phyloP scores from a whole-genome alignment of 2,329 filamentous ascomycete species.

The Epichloe elymi region DNA sequence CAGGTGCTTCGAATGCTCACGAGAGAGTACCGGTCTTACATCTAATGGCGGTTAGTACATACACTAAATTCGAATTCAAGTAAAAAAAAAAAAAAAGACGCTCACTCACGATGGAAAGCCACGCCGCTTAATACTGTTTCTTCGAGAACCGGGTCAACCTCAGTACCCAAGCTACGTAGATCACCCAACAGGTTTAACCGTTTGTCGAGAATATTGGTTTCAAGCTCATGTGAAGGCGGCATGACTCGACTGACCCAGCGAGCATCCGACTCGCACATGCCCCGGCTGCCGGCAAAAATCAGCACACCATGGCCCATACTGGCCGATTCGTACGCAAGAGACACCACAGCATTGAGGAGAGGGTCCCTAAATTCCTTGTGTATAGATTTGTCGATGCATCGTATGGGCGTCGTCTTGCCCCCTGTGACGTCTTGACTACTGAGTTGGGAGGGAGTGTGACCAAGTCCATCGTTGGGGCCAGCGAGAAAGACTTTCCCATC shows the following conservation, averaged over 20 bases:
- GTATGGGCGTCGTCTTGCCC: slow-evolving; percentile 25
- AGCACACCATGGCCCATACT: slow-evolving; percentile 56
- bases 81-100: not conserved
- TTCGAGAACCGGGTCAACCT: slow-evolving; percentile 51
- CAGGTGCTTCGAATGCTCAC: slow-evolving; percentile 1
- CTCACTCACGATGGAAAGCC: slow-evolving; percentile 54
- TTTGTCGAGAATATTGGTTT: slow-evolving; percentile 36
- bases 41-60: slow-evolving; percentile 16
- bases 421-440: slow-evolving; percentile 22
- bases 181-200: slow-evolving; percentile 53
- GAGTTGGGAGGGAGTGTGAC: slow-evolving; percentile 43
- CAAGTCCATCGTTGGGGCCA: slow-evolving; percentile 38
- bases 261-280: slow-evolving; percentile 56
- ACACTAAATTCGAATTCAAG: not conserved
- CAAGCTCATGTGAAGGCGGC: slow-evolving; percentile 34
- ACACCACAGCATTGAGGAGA: slow-evolving; percentile 56
- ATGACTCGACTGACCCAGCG: slow-evolving; percentile 53
- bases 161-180: slow-evolving; percentile 50
- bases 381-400: slow-evolving; percentile 39
- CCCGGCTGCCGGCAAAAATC: slow-evolving; percentile 60
- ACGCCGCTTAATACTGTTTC: slow-evolving; percentile 54
- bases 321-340: slow-evolving; percentile 56
- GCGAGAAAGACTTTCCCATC: slow-evolving; percentile 55
- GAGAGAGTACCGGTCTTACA: slow-evolving; percentile 14
- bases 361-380: slow-evolving; percentile 51